Evolutionary conservation across 306 rosid species (phyloP), one percentile per base, ranked within the genome.

Genomic region (Malus orientalis): DNA sequence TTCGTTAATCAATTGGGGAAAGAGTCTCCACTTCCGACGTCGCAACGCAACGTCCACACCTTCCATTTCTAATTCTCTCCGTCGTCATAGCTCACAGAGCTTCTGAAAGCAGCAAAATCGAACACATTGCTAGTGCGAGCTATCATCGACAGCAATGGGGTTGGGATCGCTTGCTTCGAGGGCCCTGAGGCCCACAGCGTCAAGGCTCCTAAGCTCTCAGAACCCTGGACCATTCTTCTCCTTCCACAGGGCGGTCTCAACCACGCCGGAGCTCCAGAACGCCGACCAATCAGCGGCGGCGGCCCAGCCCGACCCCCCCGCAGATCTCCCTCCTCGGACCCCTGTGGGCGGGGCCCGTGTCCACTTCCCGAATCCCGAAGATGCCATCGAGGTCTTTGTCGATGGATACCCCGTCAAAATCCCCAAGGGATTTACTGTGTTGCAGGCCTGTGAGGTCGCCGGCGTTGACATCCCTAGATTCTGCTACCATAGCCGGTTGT

Each of bases 361-460:
- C 73, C 90, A 96, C 18, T 90, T 96, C 69, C 7, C 87, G 7
- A 90, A 85, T 36, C 97, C 98, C 0, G 98, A 96, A 1, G 97
- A 96, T 20, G 97, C 97, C 25, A 91, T 96, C 77, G 99, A 96
- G 85, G 96, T 90, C 16, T 92, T 89, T 74, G 99, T 95, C 0
- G 97, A 95, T 77, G 99, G 97, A 5, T 92, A 84, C 61, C 96
- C 99, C 0, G 97, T 95, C 60, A 92, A 95, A 86, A 82, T 95
- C 65, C 99, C 99, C 6, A 95, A 95, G 88, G 99, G 99, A 36
- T 83, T 95, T 83, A 89, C 96, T 1, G 99, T 95, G 64, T 86
- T 95, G 49, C 99, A 95, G 84, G 99, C 99, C 6, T 95, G 99
- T 73, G 99, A 95, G 87, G 78, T 91, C 51, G 99, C 97, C 13